Conservation (phyloP, 75 land plant genomes). For the Cunninghamia lanceolata region DNA sequence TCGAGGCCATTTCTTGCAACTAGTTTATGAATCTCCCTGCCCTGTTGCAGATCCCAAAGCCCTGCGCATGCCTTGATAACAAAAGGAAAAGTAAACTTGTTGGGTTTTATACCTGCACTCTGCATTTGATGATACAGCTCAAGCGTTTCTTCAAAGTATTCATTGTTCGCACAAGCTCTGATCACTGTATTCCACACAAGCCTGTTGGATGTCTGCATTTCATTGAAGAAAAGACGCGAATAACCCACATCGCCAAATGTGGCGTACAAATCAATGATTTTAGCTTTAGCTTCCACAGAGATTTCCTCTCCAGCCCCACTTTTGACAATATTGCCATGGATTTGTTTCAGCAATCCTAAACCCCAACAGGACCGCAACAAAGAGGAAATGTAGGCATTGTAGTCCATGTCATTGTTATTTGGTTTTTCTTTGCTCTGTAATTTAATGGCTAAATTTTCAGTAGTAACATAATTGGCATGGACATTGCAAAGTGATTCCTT, state of each 20-base stretch:
- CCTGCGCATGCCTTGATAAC: constrained; percentile 21
- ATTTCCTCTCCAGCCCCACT: background rate
- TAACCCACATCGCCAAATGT: background rate
- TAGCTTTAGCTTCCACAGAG: background rate
- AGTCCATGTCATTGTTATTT: background rate
- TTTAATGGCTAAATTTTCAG: background rate
- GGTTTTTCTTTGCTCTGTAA: background rate
- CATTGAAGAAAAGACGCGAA: background rate
- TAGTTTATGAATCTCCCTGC: constrained; percentile 22
- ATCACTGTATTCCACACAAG: constrained; percentile 7
- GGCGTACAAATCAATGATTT: background rate
- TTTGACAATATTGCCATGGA: background rate
- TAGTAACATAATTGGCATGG: background rate
- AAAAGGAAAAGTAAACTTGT: constrained; percentile 19
- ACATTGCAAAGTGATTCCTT: background rate
- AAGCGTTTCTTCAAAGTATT: background rate
- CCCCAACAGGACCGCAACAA: background rate
- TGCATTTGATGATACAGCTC: constrained; percentile 19
- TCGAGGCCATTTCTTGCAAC: constrained; percentile 20
- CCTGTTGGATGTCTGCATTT: background rate
- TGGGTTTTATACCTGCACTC: constrained; percentile 17
- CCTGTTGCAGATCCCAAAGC: constrained; percentile 11
- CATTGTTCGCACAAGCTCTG: constrained; percentile 4
- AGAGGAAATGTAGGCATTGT: background rate
- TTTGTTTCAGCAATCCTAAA: background rate